A percentile compares a stretch with the other conserved stretches of the same genome.
These are phyloP conservation scores for Tylopilus subfusipes DNA, from an alignment of 768 basidiomycete genomes.

Conservation along the genomic window DNA sequence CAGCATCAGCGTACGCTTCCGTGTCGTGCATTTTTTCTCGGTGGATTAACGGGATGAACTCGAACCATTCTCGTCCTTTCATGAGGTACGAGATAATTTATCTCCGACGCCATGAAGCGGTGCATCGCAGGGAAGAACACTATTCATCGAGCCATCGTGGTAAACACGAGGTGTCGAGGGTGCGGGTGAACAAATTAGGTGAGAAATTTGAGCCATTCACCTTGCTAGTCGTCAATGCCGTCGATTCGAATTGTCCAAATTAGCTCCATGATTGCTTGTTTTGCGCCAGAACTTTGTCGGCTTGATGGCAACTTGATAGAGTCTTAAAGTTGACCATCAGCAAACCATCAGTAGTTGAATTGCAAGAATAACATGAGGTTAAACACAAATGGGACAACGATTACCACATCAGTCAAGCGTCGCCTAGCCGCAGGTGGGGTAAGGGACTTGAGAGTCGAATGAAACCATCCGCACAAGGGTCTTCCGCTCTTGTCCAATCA, in stretches of 20 bases:
- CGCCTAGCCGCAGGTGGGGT: constrained; percentile 15
- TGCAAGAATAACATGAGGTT: constrained; percentile 22
- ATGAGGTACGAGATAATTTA: constrained; percentile 21
- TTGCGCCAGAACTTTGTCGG: constrained; percentile 4
- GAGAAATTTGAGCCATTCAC: constrained; percentile 10
- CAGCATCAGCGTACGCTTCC: neutral
- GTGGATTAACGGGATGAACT: constrained; percentile 18
- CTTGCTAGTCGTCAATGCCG: constrained; percentile 12
- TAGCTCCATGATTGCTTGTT: neutral
- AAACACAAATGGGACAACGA: constrained; percentile 12
- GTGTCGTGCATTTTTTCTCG: constrained; percentile 10
- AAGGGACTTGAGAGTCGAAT: constrained; percentile 2
- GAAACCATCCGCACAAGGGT: constrained; percentile 11
- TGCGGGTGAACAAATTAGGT: constrained; percentile 14
- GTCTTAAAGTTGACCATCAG: constrained; percentile 15
- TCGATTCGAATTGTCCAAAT: constrained; percentile 4
- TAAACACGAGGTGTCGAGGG: constrained; percentile 29
- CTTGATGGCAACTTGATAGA: constrained; percentile 4
- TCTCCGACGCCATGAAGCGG: constrained; percentile 29
- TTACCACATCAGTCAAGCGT: constrained; percentile 17
- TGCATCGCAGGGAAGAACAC: constrained; percentile 22
- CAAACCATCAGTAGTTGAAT: constrained; percentile 9
- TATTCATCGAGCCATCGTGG: constrained; percentile 29
- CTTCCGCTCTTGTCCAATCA: constrained; percentile 10
- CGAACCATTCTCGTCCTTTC: constrained; percentile 16